Conservation (phyloP, 257 asterid genomes). For the Hygrophila difformis region DNA sequence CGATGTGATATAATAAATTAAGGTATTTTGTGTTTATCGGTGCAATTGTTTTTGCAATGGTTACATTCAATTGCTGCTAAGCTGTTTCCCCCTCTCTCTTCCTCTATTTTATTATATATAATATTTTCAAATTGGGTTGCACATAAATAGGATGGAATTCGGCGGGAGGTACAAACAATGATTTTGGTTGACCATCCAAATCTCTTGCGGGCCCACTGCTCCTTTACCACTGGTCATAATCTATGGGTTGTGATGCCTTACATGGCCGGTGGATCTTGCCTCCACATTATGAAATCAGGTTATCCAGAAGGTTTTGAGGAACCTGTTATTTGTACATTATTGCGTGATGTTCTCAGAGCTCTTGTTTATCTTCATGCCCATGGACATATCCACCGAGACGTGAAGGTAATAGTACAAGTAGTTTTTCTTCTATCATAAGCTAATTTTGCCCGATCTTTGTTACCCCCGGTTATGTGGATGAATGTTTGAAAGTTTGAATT, state of each 20-base stretch:
- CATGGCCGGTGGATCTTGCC: constrained; percentile 83
- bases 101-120: constrained; percentile 1
- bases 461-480: too few species aligned
- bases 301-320: constrained; percentile 82
- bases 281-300: constrained; percentile 68
- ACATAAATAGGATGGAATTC: constrained; percentile 56
- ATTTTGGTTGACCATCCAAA: constrained; percentile 83
- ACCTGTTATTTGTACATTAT: constrained; percentile 65
- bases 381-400: constrained; percentile 83
- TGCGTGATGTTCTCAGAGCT: constrained; percentile 74
- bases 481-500: too few species aligned
- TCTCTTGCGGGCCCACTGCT: constrained; percentile 79
- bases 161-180: constrained; percentile 86
- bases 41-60: too few species aligned
- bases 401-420: constrained; percentile 39
- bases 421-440: constrained; percentile 4
- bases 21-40: constrained; percentile 1
- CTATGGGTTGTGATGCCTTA: constrained; percentile 85
- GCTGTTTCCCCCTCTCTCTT: not conserved
- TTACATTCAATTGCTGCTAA: constrained; percentile 11
- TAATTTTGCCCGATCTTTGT: too few species aligned
- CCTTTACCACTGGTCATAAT: constrained; percentile 66
- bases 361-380: constrained; percentile 73
- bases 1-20: too few species aligned
- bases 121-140: constrained; percentile 4